Conservation (phyloP, 305 asterid genomes). For the Fraxinus latifolia region DNA sequence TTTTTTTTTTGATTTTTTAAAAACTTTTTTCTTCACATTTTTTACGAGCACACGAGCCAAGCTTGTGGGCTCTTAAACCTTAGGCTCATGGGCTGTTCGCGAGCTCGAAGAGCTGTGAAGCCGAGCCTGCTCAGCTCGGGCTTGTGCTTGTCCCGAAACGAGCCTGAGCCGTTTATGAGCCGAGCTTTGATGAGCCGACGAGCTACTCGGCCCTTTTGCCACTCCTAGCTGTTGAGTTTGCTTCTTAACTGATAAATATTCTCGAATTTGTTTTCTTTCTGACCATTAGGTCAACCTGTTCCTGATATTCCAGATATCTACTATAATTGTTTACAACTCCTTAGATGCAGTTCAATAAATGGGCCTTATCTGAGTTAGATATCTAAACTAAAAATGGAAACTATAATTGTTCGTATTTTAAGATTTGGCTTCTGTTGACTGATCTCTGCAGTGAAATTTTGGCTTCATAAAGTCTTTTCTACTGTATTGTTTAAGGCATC, state of each 20-base stretch:
- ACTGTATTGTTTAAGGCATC: neutral
- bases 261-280: conserved; percentile 8
- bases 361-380: conserved; percentile 20
- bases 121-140: too few species aligned
- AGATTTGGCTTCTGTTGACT: conserved; percentile 12
- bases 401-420: conserved; percentile 5
- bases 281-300: conserved; percentile 11
- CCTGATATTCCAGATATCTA: conserved; percentile 3
- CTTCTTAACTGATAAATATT: conserved; percentile 16
- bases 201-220: too few species aligned
- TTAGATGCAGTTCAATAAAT: conserved; percentile 17
- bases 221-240: conserved; percentile 8
- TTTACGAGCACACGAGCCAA: too few species aligned
- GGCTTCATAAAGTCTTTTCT: conserved; percentile 13
- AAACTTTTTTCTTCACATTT: too few species aligned
- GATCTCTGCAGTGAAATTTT: conserved; percentile 19
- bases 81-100: too few species aligned
- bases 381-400: neutral
- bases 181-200: too few species aligned
- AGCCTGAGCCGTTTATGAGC: too few species aligned
- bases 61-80: too few species aligned
- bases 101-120: too few species aligned
- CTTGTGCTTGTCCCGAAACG: too few species aligned
- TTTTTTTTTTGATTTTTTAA: too few species aligned
- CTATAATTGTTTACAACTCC: neutral